These are phyloP conservation scores for Sphagnum magellanicum DNA, from an alignment of 228 moss, liverwort and hornwort species.

Conservation along the genomic window DNA sequence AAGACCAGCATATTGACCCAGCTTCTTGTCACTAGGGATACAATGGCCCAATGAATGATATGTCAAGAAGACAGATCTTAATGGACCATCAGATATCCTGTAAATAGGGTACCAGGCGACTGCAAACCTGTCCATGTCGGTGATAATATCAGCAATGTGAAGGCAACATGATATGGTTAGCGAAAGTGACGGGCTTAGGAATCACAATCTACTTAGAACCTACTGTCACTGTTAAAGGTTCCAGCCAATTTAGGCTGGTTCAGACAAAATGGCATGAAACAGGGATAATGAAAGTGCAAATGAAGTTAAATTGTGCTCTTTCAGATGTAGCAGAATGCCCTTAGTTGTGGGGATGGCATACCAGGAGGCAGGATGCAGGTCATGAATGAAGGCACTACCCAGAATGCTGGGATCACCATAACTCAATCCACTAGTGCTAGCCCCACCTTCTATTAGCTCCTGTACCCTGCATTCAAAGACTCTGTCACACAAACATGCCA, in stretches of 20 bases:
- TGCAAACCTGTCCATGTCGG: conserved; percentile 36
- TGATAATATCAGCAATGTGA: neutral
- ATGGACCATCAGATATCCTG: conserved; percentile 49
- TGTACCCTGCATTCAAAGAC: conserved; percentile 25
- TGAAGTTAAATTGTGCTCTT: no score
- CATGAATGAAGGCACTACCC: conserved; percentile 19
- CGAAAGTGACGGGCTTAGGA: neutral
- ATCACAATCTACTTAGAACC: no score
- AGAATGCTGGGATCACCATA: conserved; percentile 29
- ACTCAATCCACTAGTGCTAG: conserved; percentile 19
- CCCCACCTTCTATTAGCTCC: conserved; percentile 24
- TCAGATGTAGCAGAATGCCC: no score
- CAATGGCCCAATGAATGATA: conserved; percentile 49
- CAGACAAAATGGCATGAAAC: no score
- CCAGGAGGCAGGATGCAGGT: conserved; percentile 63
- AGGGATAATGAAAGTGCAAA: no score
- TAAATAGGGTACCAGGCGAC: conserved; percentile 82
- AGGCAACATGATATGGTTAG: neutral
- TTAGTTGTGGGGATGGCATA: conserved; percentile 2
- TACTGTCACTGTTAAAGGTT: no score
- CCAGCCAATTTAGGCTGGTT: no score
- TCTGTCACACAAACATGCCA: neutral
- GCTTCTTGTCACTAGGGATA: conserved; percentile 14
- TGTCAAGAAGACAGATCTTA: conserved; percentile 52
- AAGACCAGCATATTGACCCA: conserved; percentile 10